Evolutionary conservation across 2,329 filamentous ascomycete genomes (phyloP).

Genomic region (Xylariaceae sp.): DNA sequence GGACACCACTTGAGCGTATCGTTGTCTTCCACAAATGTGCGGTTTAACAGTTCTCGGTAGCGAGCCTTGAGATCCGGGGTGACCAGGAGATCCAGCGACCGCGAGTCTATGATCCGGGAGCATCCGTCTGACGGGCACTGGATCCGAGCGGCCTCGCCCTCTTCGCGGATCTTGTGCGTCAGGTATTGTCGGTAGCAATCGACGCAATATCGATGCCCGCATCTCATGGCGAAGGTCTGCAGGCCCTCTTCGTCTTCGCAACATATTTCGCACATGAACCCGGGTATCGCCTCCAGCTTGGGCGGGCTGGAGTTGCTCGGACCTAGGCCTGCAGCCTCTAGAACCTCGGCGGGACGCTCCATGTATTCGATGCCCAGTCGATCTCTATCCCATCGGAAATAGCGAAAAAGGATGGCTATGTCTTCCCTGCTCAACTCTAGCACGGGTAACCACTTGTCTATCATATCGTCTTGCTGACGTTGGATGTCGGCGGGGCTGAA

Average conservation of each 20-base stretch:
- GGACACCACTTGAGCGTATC: conserved; percentile 96
- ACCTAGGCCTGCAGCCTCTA: conserved; percentile 80
- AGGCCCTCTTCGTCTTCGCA: conserved; percentile 79
- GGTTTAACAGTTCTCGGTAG: conserved; percentile 80
- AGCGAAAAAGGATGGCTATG: conserved; percentile 80
- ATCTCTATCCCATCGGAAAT: conserved; percentile 95
- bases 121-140: conserved; percentile 87
- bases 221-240: conserved; percentile 88
- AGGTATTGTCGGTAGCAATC: conserved; percentile 91
- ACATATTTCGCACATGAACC: conserved; percentile 92
- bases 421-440: conserved; percentile 85
- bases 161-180: conserved; percentile 85
- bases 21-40: conserved; percentile 96
- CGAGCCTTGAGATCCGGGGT: conserved; percentile 50
- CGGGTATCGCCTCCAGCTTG: conserved; percentile 63
- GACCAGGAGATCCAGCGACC: conserved; percentile 74
- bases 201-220: conserved; percentile 87
- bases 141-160: conserved; percentile 91
- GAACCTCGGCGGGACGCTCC: conserved; percentile 72
- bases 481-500: conserved; percentile 77
- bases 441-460: conserved; percentile 87
- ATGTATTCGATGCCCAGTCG: conserved; percentile 93
- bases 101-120: conserved; percentile 84
- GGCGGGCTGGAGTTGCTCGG: conserved; percentile 57
- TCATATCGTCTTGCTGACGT: conserved; percentile 75